phyloP scores from a whole-genome alignment of 305 asterid genomes.

The Stenogyne calaminthoides region DNA sequence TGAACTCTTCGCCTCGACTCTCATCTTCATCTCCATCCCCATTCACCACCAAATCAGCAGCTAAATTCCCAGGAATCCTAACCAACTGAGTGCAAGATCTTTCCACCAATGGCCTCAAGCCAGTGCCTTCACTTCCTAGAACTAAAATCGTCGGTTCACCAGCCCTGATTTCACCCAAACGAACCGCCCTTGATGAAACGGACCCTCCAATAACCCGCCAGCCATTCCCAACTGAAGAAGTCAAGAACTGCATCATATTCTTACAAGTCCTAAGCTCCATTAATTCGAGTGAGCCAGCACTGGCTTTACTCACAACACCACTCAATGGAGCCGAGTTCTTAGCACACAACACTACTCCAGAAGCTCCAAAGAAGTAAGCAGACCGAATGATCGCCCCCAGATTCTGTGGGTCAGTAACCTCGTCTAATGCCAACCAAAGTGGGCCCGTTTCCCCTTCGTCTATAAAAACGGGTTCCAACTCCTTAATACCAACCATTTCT shows the following conservation, averaged over 20 bases:
- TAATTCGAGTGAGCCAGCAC: slow-evolving; percentile 90
- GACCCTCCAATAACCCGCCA: slow-evolving; percentile 97
- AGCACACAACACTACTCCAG: slow-evolving; percentile 87
- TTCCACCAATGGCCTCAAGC: slow-evolving; percentile 95
- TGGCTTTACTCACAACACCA: slow-evolving; percentile 96
- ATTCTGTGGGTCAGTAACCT: slow-evolving; percentile 95
- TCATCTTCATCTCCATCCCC: slow-evolving; percentile 48
- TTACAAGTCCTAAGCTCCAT: slow-evolving; percentile 83
- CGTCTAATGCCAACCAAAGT: slow-evolving; percentile 93
- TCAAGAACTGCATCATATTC: slow-evolving; percentile 95
- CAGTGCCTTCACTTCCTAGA: slow-evolving; percentile 92
- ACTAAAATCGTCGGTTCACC: slow-evolving; percentile 84
- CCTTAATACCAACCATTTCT: slow-evolving; percentile 85
- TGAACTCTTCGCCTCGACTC: slow-evolving; percentile 52
- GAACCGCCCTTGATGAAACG: slow-evolving; percentile 62
- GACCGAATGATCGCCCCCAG: slow-evolving; percentile 91
- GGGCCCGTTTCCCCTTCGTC: slow-evolving; percentile 51
- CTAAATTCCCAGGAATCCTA: slow-evolving; percentile 71
- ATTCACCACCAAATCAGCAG: slow-evolving; percentile 42
- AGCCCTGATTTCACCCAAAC: slow-evolving; percentile 57
- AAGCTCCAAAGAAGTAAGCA: slow-evolving; percentile 86
- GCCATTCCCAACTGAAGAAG: slow-evolving; percentile 74
- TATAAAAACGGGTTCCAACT: slow-evolving; percentile 62
- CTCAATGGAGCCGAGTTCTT: slow-evolving; percentile 94
- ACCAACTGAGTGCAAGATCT: slow-evolving; percentile 80